A percentile compares a stretch with the other conserved stretches of the same genome.
These are phyloP conservation scores for Clarireedia hainanense DNA, from an alignment of 2,329 filamentous ascomycete species.

Conservation along the genomic window DNA sequence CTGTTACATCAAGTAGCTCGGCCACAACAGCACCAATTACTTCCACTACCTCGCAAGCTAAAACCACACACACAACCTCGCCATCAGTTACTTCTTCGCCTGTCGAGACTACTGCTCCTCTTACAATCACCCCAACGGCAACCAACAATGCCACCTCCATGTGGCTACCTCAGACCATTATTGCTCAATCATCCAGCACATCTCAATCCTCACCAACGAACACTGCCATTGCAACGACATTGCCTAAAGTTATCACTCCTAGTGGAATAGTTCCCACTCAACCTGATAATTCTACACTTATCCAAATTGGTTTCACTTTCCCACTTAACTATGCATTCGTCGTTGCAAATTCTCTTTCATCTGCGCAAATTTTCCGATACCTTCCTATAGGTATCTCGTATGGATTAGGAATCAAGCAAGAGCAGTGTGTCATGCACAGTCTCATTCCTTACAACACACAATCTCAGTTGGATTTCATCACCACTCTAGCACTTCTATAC, in stretches of 20 bases:
- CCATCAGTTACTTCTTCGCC: background rate
- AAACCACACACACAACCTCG: conserved; percentile 6
- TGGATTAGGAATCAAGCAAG: conserved; percentile 40
- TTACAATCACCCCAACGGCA: conserved; percentile 19
- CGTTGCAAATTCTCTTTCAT: conserved; percentile 59
- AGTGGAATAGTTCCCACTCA: conserved; percentile 17
- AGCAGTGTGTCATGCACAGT: conserved; percentile 57
- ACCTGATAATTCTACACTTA: conserved; percentile 53
- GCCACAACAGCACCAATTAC: conserved; percentile 2
- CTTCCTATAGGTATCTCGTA: conserved; percentile 54
- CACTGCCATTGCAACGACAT: conserved; percentile 20
- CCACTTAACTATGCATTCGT: conserved; percentile 82
- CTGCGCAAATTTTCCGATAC: conserved; percentile 76
- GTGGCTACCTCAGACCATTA: conserved; percentile 17
- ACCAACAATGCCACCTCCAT: conserved; percentile 21
- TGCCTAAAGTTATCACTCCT: conserved; percentile 26
- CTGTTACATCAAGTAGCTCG: background rate
- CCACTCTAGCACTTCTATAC: conserved; percentile 69
- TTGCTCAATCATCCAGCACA: conserved; percentile 20
- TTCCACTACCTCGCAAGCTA: conserved; percentile 3
- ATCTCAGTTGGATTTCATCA: conserved; percentile 64
- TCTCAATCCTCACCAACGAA: conserved; percentile 11
- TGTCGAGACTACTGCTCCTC: conserved; percentile 6
- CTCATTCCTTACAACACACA: conserved; percentile 72
- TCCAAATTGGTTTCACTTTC: conserved; percentile 80